Conservation (phyloP, 2,329 filamentous ascomycete genomes). For the Fusarium sororula region DNA sequence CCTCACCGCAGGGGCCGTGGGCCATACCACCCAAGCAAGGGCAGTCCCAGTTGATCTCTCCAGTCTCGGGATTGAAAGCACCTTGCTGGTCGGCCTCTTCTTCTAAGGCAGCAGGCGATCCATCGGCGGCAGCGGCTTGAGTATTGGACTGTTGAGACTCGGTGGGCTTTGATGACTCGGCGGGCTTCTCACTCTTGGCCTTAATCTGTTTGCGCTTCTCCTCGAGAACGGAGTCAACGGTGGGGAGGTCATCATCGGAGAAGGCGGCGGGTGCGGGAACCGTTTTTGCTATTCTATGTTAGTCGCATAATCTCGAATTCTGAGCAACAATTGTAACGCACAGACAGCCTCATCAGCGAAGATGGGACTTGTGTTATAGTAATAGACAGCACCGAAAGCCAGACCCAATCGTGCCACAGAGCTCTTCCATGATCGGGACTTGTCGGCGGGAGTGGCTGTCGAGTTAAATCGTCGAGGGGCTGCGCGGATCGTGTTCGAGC, state of each 20-base stretch:
- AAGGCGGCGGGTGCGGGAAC: constrained; percentile 60
- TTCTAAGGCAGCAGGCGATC: constrained; percentile 68
- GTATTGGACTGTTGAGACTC: constrained; percentile 43
- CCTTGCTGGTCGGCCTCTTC: constrained; percentile 87
- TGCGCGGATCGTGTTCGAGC: constrained; percentile 51
- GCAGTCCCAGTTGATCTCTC: constrained; percentile 99
- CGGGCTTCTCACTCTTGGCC: constrained; percentile 43
- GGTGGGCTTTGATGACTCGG: constrained; percentile 24
- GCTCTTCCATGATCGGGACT: constrained; percentile 84
- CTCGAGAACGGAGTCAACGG: constrained; percentile 73
- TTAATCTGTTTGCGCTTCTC: constrained; percentile 64
- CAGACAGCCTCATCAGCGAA: constrained; percentile 85
- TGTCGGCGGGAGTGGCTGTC: constrained; percentile 64
- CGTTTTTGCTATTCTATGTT: constrained; percentile 39
- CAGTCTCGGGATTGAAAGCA: constrained; percentile 97
- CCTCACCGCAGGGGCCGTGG: constrained; percentile 90
- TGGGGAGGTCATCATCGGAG: constrained; percentile 66
- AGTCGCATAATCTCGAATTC: not conserved
- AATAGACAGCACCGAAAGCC: constrained; percentile 83
- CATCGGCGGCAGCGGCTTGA: constrained; percentile 41
- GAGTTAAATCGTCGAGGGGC: constrained; percentile 62
- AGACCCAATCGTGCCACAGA: constrained; percentile 77
- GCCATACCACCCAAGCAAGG: constrained; percentile 98
- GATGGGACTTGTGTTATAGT: constrained; percentile 88
- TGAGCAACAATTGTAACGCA: constrained; percentile 56